A percentile compares a stretch with the other conserved stretches of the same genome.
Evolutionary conservation across 164 flowering plant species (phyloP).

Genomic region (Euptelea pleiosperma): DNA sequence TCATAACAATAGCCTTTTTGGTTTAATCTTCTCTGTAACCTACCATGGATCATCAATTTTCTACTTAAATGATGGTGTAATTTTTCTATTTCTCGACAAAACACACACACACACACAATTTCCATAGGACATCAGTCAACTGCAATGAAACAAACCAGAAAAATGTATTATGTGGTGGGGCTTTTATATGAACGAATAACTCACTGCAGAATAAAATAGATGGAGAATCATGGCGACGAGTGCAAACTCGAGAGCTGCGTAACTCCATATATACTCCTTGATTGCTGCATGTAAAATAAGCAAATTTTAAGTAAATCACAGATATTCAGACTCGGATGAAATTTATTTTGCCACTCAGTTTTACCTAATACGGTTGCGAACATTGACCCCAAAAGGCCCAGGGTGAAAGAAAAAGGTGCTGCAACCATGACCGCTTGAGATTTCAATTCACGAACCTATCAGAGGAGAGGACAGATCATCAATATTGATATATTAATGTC

Average conservation of each 20-base stretch:
- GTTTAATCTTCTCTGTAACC: too few relatives aligned
- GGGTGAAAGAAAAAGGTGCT: slow-evolving; percentile 75
- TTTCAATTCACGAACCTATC: slow-evolving; percentile 61
- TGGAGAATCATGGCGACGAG: slow-evolving; percentile 59
- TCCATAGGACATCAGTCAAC: neutral
- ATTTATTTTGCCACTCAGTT: slow-evolving; percentile 2
- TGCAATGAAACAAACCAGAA: neutral
- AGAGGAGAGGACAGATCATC: slow-evolving; percentile 1
- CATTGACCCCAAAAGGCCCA: slow-evolving; percentile 66
- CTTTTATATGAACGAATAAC: slow-evolving; percentile 11
- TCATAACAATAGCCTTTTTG: too few relatives aligned
- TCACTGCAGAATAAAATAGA: slow-evolving; percentile 57
- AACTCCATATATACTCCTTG: slow-evolving; percentile 83
- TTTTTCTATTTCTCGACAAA: too few relatives aligned
- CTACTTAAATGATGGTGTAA: too few relatives aligned
- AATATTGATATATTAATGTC: neutral
- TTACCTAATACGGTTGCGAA: slow-evolving; percentile 78
- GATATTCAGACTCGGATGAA: neutral
- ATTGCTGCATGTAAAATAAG: slow-evolving; percentile 52
- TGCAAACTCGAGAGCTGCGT: slow-evolving; percentile 84
- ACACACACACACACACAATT: neutral
- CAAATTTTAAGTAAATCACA: neutral
- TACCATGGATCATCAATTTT: too few relatives aligned
- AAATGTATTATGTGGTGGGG: neutral
- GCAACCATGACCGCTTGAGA: slow-evolving; percentile 62